A percentile compares a stretch with the other conserved stretches of the same genome.
Conservation (phyloP, 2,329 filamentous ascomycete genomes). For the Ophiosphaerella narmari region DNA sequence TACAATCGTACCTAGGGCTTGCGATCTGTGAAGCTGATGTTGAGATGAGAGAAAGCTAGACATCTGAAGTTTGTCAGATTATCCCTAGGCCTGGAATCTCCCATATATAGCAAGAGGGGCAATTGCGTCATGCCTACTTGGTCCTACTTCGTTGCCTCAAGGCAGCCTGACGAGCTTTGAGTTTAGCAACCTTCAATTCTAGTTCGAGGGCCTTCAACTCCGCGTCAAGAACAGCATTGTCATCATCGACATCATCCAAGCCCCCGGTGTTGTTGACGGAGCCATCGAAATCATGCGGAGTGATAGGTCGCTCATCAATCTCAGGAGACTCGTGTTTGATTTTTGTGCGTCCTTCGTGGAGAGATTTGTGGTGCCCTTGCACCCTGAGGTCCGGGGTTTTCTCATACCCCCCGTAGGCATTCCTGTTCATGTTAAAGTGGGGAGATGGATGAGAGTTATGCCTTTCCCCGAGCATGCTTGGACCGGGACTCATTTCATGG, state of each 20-base stretch:
- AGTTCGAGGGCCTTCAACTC: slow-evolving; percentile 17
- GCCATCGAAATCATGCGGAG: slow-evolving; percentile 4
- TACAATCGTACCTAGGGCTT: too few relatives aligned
- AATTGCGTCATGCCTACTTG: background rate
- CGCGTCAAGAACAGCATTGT: slow-evolving; percentile 10
- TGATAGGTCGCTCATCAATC: slow-evolving; percentile 2
- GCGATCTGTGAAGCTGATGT: too few relatives aligned
- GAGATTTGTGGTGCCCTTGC: background rate
- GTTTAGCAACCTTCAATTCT: slow-evolving; percentile 18
- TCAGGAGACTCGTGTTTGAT: slow-evolving; percentile 26
- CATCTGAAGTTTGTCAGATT: too few relatives aligned
- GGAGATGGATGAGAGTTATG: background rate
- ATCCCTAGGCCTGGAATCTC: too few relatives aligned
- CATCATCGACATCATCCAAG: background rate
- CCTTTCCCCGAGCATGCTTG: background rate
- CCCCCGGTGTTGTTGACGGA: slow-evolving; percentile 5
- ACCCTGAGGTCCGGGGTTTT: background rate
- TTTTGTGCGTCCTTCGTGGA: background rate
- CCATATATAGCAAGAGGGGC: too few relatives aligned
- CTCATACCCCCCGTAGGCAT: background rate
- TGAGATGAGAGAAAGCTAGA: too few relatives aligned
- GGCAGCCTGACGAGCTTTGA: slow-evolving; percentile 10
- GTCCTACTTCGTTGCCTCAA: slow-evolving; percentile 2
- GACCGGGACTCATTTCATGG: slow-evolving; percentile 2
- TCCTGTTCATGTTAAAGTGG: background rate